Evolutionary conservation across 257 asterid genomes (phyloP).

Genomic region (Anisodus acutangulus): DNA sequence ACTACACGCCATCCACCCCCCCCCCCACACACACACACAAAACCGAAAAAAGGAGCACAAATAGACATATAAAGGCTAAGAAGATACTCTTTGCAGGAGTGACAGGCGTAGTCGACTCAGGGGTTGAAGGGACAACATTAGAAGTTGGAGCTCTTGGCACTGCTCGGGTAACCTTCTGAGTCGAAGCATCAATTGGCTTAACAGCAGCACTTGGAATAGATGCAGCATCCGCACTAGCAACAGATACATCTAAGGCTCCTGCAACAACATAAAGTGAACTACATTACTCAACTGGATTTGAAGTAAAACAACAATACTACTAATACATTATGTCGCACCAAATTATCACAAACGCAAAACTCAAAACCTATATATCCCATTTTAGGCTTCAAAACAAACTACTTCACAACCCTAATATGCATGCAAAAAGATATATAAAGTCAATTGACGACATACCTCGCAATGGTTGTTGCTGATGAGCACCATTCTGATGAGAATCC

Average conservation of each 20-base stretch:
- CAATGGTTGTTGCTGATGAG: slow-evolving; percentile 50
- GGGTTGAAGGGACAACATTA: slow-evolving; percentile 46
- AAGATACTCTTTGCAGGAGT: slow-evolving; percentile 67
- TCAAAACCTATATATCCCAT: neutral
- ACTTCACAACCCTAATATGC: neutral
- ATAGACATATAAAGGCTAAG: slow-evolving; percentile 23
- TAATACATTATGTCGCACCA: neutral
- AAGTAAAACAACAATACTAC: neutral
- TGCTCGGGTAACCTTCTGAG: slow-evolving; percentile 54
- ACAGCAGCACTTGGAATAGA: slow-evolving; percentile 40
- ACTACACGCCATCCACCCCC: neutral
- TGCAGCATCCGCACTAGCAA: slow-evolving; percentile 32
- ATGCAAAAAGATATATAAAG: neutral
- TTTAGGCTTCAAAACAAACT: neutral
- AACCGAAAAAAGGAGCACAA: neutral
- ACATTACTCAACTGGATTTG: neutral
- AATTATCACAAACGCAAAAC: neutral
- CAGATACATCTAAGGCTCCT: slow-evolving; percentile 53
- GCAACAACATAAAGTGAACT: slow-evolving; percentile 15
- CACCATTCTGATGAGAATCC: slow-evolving; percentile 62
- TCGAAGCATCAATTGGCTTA: slow-evolving; percentile 44
- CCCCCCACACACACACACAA: neutral
- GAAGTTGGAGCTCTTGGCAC: slow-evolving; percentile 58
- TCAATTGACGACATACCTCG: slow-evolving; percentile 42
- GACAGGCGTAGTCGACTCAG: slow-evolving; percentile 51